These are phyloP conservation scores for Coemansia sp. DNA, from an alignment of 192 early-diverging fungal genomes.

Conservation along the genomic window DNA sequence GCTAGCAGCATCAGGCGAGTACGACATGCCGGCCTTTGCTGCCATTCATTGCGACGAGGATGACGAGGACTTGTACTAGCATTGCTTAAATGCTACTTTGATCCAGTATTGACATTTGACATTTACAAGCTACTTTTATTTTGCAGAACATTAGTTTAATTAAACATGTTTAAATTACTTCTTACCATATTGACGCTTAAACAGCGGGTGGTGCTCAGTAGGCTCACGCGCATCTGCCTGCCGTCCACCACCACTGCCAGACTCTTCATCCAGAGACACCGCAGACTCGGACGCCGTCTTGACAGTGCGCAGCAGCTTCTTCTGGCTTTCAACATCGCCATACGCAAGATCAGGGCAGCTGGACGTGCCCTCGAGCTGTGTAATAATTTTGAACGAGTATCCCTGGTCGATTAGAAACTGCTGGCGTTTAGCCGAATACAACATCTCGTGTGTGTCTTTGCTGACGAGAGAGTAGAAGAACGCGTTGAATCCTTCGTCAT, in stretches of 20 bases:
- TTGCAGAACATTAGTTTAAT: too few species aligned
- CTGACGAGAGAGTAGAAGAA: conserved; percentile 99
- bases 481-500: conserved; percentile 92
- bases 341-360: conserved; percentile 75
- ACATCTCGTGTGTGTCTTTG: conserved; percentile 98
- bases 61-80: neutral
- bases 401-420: conserved; percentile 99
- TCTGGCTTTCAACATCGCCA: conserved; percentile 67
- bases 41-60: conserved; percentile 49
- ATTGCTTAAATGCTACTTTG: too few species aligned
- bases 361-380: conserved; percentile 90
- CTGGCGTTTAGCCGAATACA: conserved; percentile 95
- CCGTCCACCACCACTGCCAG: conserved; percentile 30
- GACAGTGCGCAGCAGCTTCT: conserved; percentile 83
- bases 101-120: too few species aligned
- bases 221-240: conserved; percentile 41
- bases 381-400: conserved; percentile 99
- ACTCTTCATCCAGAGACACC: conserved; percentile 59
- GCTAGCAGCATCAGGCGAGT: conserved; percentile 37
- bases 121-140: too few species aligned
- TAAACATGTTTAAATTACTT: neutral
- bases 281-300: conserved; percentile 68
- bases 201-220: conserved; percentile 62
- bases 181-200: conserved; percentile 61
- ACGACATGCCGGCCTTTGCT: conserved; percentile 49